Conservation (phyloP, 1,284 basidiomycete genomes). For the Phenoliferia sp. region DNA sequence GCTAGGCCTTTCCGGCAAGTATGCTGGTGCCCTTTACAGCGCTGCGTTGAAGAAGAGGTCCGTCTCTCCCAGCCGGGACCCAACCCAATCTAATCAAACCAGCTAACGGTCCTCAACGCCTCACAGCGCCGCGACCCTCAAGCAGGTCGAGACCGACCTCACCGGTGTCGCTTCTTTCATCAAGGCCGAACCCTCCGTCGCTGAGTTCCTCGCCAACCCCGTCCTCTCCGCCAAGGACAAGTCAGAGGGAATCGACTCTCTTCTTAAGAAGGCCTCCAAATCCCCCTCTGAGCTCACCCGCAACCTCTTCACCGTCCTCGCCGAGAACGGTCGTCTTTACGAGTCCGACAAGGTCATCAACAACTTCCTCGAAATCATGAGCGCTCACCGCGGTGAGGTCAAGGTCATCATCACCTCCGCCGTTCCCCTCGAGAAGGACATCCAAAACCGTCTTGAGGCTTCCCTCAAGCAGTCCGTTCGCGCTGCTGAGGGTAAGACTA, state of each 20-base stretch:
- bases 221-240: constrained; percentile 79
- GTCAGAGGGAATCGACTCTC: constrained; percentile 58
- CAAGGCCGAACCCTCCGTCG: constrained; percentile 32
- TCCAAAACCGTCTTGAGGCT: constrained; percentile 69
- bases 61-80: not conserved
- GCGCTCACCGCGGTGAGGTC: constrained; percentile 85
- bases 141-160: constrained; percentile 79
- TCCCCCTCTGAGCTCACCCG: constrained; percentile 70
- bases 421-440: constrained; percentile 63
- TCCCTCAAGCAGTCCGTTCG: constrained; percentile 77
- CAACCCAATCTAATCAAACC: not conserved
- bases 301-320: constrained; percentile 86
- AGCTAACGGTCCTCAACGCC: too few relatives aligned
- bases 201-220: constrained; percentile 38
- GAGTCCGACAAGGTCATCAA: constrained; percentile 83
- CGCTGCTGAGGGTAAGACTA: constrained; percentile 73
- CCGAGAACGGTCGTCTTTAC: constrained; percentile 85
- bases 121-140: constrained; percentile 56
- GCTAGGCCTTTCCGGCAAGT: constrained; percentile 65
- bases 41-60: constrained; percentile 74
- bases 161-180: constrained; percentile 42
- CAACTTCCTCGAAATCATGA: constrained; percentile 84
- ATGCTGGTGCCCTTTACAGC: constrained; percentile 88
- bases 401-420: constrained; percentile 86
- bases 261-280: constrained; percentile 51